phyloP scores from a whole-genome alignment of 1,139 yeast genomes.

The Scheffersomyces segobiensis region DNA sequence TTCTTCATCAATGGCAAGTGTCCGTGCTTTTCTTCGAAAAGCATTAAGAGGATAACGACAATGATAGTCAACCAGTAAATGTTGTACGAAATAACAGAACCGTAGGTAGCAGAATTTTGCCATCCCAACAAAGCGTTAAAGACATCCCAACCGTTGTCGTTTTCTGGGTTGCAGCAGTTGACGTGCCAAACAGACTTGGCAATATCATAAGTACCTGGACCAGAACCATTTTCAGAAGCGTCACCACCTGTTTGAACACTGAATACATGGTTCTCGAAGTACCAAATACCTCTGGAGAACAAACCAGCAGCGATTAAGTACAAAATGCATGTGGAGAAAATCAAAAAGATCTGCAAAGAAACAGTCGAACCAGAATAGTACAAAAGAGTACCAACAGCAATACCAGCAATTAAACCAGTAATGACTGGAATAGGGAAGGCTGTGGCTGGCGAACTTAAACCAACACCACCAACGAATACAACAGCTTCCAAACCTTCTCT shows the following conservation, averaged over 20 bases:
- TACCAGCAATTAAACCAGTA: constrained; percentile 75
- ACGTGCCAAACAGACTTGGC: constrained; percentile 83
- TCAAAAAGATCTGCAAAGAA: constrained; percentile 77
- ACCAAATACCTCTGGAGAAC: constrained; percentile 90
- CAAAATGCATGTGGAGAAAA: constrained; percentile 76
- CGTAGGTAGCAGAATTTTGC: constrained; percentile 91
- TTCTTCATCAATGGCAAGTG: constrained; percentile 61
- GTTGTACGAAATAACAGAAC: constrained; percentile 82
- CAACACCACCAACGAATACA: constrained; percentile 88
- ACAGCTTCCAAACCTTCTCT: constrained; percentile 94
- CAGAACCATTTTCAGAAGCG: constrained; percentile 85
- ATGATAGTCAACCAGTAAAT: constrained; percentile 76
- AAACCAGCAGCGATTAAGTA: constrained; percentile 87
- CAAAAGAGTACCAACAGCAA: constrained; percentile 60
- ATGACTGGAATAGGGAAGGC: constrained; percentile 87
- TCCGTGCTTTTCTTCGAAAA: constrained; percentile 68
- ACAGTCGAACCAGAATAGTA: constrained; percentile 76
- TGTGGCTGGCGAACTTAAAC: constrained; percentile 70
- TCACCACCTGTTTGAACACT: constrained; percentile 77
- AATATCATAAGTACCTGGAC: constrained; percentile 89
- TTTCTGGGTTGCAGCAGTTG: constrained; percentile 89
- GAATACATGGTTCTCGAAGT: constrained; percentile 66
- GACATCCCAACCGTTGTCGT: constrained; percentile 90
- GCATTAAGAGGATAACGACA: constrained; percentile 54
- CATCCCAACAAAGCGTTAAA: constrained; percentile 86